phyloP scores from a whole-genome alignment of 129 eudicot species.

The Ambrosia artemisiifolia region DNA sequence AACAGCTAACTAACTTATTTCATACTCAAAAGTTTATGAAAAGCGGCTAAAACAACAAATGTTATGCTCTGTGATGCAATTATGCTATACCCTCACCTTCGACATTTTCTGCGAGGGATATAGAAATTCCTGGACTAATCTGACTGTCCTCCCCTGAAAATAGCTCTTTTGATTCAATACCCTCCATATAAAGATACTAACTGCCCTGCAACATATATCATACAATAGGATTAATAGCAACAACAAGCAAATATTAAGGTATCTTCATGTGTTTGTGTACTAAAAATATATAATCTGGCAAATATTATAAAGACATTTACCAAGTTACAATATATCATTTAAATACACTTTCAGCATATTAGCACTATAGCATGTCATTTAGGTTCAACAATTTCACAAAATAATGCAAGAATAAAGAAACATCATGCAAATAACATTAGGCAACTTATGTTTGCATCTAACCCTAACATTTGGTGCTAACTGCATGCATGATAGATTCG shows the following conservation, averaged over 20 bases:
- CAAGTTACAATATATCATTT: not conserved
- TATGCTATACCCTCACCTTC: constrained; percentile 42
- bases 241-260: not conserved
- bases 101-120: constrained; percentile 53
- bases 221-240: constrained; percentile 9
- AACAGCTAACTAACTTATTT: not conserved
- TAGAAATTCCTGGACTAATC: constrained; percentile 27
- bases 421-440: not conserved
- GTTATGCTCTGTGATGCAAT: not conserved
- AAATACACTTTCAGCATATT: not conserved
- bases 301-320: not conserved
- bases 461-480: not conserved
- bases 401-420: not conserved
- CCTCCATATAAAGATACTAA: constrained; percentile 31
- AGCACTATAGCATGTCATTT: not conserved
- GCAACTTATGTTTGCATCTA: not conserved
- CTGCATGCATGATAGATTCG: not conserved
- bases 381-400: too few relatives aligned
- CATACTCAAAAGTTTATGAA: not conserved
- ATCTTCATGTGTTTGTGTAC: not conserved
- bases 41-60: not conserved
- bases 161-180: constrained; percentile 25
- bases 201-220: constrained; percentile 20
- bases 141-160: constrained; percentile 24
- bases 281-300: not conserved